Percentiles rank a stretch among this genome's conserved stretches.
Evolutionary conservation across 192 early-diverging fungal species (phyloP).

Genomic region (Thamnidium elegans): DNA sequence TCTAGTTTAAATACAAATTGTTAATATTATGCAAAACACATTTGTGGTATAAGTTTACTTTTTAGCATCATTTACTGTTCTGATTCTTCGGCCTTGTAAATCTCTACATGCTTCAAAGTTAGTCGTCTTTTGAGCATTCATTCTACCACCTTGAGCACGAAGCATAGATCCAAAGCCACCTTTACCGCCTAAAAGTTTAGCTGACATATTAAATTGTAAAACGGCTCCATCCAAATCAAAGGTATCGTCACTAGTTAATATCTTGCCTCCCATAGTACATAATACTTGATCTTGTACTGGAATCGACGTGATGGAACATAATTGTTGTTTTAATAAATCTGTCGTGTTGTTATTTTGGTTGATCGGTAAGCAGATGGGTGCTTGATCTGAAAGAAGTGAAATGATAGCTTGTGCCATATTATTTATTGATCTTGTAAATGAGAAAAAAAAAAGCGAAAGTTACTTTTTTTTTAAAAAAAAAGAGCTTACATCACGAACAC

Average conservation of each 20-base stretch:
- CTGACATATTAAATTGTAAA: conserved; percentile 41
- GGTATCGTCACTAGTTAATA: conserved; percentile 35
- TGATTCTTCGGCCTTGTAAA: conserved; percentile 82
- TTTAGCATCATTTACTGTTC: conserved; percentile 88
- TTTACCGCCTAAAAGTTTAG: conserved; percentile 78
- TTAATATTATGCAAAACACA: background rate
- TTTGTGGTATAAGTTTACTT: conserved; percentile 42
- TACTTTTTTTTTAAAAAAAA: too few relatives aligned
- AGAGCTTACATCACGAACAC: too few relatives aligned
- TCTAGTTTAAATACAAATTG: conserved; percentile 29
- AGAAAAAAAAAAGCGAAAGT: too few relatives aligned
- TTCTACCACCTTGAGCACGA: conserved; percentile 87
- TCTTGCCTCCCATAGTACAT: conserved; percentile 39
- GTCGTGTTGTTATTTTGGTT: background rate
- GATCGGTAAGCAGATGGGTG: conserved; percentile 9
- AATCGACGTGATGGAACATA: conserved; percentile 35
- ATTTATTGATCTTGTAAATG: too few relatives aligned
- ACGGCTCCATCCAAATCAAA: conserved; percentile 22
- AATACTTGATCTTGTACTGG: conserved; percentile 42
- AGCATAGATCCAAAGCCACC: conserved; percentile 97
- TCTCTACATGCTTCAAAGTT: conserved; percentile 95
- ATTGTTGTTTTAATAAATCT: conserved; percentile 28
- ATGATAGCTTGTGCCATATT: conserved; percentile 16
- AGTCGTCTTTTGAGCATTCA: conserved; percentile 84
- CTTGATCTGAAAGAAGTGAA: background rate